Evolutionary conservation across 306 rosid genomes (phyloP).

Genomic region (Quercus glauca): DNA sequence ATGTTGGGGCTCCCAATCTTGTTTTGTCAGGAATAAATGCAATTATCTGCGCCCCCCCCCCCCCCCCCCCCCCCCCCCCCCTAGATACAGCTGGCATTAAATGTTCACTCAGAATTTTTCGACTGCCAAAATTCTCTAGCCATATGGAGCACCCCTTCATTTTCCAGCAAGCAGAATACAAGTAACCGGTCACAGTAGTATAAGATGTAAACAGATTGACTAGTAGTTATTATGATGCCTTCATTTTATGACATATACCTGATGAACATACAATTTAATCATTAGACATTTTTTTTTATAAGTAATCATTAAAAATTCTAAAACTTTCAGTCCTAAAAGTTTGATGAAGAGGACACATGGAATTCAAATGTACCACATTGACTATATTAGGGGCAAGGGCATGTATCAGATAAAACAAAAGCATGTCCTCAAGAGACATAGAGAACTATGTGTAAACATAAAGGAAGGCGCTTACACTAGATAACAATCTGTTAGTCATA

Average conservation of each 20-base stretch:
- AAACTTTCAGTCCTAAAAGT: too few species aligned
- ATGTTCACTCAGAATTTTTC: slow-evolving; percentile 27
- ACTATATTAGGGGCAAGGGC: neutral
- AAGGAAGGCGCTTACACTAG: neutral
- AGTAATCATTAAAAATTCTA: too few species aligned
- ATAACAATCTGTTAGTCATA: neutral
- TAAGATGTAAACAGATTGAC: slow-evolving; percentile 2
- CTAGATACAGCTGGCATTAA: slow-evolving; percentile 44
- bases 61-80: neutral
- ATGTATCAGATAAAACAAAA: neutral
- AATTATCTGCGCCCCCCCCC: slow-evolving; percentile 38
- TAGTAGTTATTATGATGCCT: slow-evolving; percentile 7
- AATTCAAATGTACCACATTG: neutral
- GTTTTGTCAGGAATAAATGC: slow-evolving; percentile 91
- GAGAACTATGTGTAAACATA: neutral
- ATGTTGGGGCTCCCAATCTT: slow-evolving; percentile 53
- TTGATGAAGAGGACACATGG: neutral
- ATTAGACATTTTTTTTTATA: too few species aligned
- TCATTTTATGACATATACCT: neutral
- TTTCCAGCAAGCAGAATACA: slow-evolving; percentile 71
- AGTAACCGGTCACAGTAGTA: slow-evolving; percentile 52
- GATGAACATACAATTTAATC: neutral
- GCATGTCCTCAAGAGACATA: neutral
- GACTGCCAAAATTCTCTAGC: slow-evolving; percentile 66
- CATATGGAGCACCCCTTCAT: slow-evolving; percentile 71